phyloP scores from a whole-genome alignment of 2,329 filamentous ascomycete genomes.

The Fusarium beomiforme region DNA sequence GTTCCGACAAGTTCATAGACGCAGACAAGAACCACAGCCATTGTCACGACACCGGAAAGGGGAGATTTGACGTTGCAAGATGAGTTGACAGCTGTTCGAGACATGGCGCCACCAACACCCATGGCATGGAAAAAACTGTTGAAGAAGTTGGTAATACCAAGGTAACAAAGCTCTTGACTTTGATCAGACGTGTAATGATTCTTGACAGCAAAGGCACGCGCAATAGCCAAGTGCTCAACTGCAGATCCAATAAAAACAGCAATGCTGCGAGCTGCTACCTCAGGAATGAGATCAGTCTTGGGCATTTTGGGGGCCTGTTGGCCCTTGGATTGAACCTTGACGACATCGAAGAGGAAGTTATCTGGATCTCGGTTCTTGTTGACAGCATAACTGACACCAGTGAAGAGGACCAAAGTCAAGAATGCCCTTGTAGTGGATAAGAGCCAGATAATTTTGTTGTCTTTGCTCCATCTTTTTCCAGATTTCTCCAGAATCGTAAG shows the following conservation, averaged over 20 bases:
- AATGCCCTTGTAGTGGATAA: constrained; percentile 69
- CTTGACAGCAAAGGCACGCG: constrained; percentile 68
- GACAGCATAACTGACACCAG: constrained; percentile 69
- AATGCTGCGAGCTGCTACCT: constrained; percentile 64
- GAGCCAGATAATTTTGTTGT: constrained; percentile 66
- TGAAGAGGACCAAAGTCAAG: constrained; percentile 69
- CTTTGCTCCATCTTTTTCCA: constrained; percentile 67
- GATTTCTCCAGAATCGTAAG: constrained; percentile 66
- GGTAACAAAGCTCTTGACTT: constrained; percentile 72
- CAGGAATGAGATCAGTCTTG: constrained; percentile 57
- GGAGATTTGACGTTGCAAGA: constrained; percentile 71
- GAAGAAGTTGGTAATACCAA: constrained; percentile 70
- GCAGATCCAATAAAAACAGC: constrained; percentile 70
- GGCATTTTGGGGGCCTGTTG: constrained; percentile 62
- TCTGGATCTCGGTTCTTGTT: constrained; percentile 61
- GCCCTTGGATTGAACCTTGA: constrained; percentile 65
- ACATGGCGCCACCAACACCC: constrained; percentile 73
- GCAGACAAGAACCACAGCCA: constrained; percentile 68
- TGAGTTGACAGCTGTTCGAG: constrained; percentile 73
- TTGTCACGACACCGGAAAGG: constrained; percentile 67
- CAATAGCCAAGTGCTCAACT: constrained; percentile 72
- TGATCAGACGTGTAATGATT: constrained; percentile 72
- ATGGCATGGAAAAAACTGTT: constrained; percentile 73
- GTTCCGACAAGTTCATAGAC: constrained; percentile 70
- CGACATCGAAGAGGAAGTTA: constrained; percentile 63